These are phyloP conservation scores for Chlamydomonas sp. DNA, from an alignment of 139 green algal species.

Conservation along the genomic window DNA sequence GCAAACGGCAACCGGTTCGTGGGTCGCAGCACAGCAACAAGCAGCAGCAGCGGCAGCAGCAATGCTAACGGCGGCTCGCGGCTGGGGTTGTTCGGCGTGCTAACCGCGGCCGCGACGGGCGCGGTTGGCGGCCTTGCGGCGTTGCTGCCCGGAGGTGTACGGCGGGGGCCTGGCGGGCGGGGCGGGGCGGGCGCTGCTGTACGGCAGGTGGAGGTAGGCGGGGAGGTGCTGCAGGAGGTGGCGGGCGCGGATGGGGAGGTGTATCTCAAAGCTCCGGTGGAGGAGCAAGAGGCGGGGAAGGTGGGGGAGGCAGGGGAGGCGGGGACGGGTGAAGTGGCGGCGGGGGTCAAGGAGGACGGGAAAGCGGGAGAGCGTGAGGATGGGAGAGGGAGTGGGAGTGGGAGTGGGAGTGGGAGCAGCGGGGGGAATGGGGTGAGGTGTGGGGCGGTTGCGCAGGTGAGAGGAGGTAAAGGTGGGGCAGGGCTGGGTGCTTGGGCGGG, in stretches of 20 bases:
- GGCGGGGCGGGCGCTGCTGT: neutral
- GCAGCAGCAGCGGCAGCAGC: neutral
- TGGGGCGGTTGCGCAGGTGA: too few relatives aligned
- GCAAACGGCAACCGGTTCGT: too few relatives aligned
- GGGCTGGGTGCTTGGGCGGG: too few relatives aligned
- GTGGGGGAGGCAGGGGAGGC: neutral
- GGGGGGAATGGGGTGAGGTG: too few relatives aligned
- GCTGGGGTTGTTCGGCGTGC: neutral
- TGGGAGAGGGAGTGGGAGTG: too few relatives aligned
- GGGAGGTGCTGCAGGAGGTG: constrained; percentile 15
- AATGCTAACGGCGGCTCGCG: neutral
- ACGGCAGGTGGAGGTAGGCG: constrained; percentile 7
- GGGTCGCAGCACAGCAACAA: too few relatives aligned
- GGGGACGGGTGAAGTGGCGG: neutral
- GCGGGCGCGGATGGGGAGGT: constrained; percentile 15
- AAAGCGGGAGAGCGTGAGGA: too few relatives aligned
- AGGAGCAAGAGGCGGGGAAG: neutral
- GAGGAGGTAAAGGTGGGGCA: too few relatives aligned
- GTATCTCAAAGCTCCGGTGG: neutral
- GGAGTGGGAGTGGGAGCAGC: too few relatives aligned
- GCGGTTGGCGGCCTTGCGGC: constrained; percentile 7
- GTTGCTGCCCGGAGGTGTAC: constrained; percentile 5
- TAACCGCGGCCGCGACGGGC: constrained; percentile 16
- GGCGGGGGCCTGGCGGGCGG: neutral
- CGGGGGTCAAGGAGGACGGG: too few relatives aligned